Percentiles rank a stretch among this genome's conserved stretches.
phyloP scores from a whole-genome alignment of 2,329 filamentous ascomycete genomes.

The Penicillium verrucosum region DNA sequence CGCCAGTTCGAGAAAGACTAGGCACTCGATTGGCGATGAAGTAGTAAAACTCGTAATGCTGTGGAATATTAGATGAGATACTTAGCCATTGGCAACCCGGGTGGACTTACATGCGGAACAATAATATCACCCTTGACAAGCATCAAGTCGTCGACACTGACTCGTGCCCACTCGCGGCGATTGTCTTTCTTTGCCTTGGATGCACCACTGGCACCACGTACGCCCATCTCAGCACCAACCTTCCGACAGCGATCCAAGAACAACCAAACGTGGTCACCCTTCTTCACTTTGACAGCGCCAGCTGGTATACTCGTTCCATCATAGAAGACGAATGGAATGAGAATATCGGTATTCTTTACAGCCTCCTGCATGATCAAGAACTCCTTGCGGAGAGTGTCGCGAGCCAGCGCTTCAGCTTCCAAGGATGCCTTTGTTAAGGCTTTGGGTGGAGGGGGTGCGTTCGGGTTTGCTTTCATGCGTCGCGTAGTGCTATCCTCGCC shows the following conservation, averaged over 20 bases:
- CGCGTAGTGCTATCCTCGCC: conserved; percentile 31
- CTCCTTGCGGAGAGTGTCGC: conserved; percentile 71
- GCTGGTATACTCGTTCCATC: conserved; percentile 88
- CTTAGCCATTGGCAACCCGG: background rate
- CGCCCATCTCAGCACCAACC: conserved; percentile 77
- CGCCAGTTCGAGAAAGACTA: conserved; percentile 70
- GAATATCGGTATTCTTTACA: conserved; percentile 83
- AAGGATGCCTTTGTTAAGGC: conserved; percentile 72
- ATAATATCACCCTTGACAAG: conserved; percentile 87
- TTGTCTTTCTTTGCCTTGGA: conserved; percentile 53
- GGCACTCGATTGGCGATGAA: conserved; percentile 74
- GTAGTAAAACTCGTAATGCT: conserved; percentile 98
- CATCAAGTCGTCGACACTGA: conserved; percentile 94
- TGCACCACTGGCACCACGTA: conserved; percentile 58
- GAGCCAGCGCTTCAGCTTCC: conserved; percentile 72
- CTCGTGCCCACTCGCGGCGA: conserved; percentile 81
- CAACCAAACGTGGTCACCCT: conserved; percentile 89
- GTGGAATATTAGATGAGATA: conserved; percentile 9
- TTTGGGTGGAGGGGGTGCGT: conserved; percentile 60
- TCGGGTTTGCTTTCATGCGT: conserved; percentile 45
- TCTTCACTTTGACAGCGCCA: conserved; percentile 80
- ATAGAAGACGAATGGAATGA: conserved; percentile 95
- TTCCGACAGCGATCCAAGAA: conserved; percentile 90
- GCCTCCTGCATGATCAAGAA: conserved; percentile 79
- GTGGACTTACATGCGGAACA: conserved; percentile 76